Evolutionary conservation across 768 basidiomycete genomes (phyloP).

Genomic region (Tylopilus rubrobrunneus): DNA sequence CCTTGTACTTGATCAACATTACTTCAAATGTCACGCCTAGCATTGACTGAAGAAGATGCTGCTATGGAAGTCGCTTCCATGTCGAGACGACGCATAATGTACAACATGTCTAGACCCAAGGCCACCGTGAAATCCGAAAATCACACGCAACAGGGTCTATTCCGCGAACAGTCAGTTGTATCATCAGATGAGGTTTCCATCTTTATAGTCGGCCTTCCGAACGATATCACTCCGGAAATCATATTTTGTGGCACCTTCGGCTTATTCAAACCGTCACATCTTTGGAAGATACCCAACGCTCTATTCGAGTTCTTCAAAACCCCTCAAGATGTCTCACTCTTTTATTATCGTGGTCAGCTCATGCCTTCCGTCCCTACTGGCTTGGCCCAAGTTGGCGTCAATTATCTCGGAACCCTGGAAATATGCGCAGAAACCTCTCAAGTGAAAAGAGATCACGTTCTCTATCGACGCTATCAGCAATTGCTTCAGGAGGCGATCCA

Average conservation of each 20-base stretch:
- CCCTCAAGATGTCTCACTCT: constrained; percentile 5
- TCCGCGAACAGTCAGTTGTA: constrained; percentile 8
- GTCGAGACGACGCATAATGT: constrained; percentile 12
- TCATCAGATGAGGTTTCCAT: constrained; percentile 16
- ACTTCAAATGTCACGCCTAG: not conserved
- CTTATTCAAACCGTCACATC: constrained; percentile 6
- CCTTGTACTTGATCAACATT: not conserved
- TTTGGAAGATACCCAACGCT: constrained; percentile 12
- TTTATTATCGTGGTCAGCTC: constrained; percentile 17
- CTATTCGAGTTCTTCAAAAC: constrained; percentile 16
- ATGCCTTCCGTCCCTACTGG: constrained; percentile 3
- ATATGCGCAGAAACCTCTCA: constrained; percentile 5
- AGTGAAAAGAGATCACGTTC: constrained; percentile 2
- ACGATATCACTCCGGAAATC: constrained; percentile 7
- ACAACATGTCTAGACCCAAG: constrained; percentile 13
- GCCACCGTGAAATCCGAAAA: constrained; percentile 5
- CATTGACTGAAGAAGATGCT: constrained; percentile 10
- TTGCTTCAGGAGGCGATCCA: constrained; percentile 10
- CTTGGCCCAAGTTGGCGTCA: constrained; percentile 8
- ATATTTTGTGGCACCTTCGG: constrained; percentile 15
- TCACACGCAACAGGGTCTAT: constrained; percentile 1
- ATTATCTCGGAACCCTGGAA: constrained; percentile 14
- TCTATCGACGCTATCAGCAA: constrained; percentile 10
- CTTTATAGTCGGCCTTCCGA: constrained; percentile 14
- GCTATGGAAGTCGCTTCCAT: constrained; percentile 12